Percentiles rank a stretch among this genome's conserved stretches.
phyloP scores from a whole-genome alignment of 305 asterid species.

The Salvia sclarea region DNA sequence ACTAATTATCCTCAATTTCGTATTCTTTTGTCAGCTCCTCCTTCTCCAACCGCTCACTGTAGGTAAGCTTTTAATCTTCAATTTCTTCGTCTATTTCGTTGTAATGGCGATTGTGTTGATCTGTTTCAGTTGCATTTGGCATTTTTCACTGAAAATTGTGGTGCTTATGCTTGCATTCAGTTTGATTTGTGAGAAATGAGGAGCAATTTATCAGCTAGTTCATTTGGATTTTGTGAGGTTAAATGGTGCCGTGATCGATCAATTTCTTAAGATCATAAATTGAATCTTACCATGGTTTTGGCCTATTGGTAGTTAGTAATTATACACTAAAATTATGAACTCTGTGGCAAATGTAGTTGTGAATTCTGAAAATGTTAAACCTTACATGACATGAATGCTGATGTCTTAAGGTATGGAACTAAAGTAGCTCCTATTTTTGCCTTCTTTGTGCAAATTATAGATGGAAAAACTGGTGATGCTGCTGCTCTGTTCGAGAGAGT shows the following conservation, averaged over 20 bases:
- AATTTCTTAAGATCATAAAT: too few relatives aligned
- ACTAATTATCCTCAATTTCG: slow-evolving; percentile 61
- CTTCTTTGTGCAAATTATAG: slow-evolving; percentile 38
- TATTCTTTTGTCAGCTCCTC: slow-evolving; percentile 66
- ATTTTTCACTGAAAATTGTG: slow-evolving; percentile 3
- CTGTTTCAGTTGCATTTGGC: not conserved
- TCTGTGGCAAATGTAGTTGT: not conserved
- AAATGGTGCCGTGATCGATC: not conserved
- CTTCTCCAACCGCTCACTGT: slow-evolving; percentile 78
- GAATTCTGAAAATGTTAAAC: not conserved
- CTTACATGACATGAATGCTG: not conserved
- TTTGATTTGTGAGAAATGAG: too few relatives aligned
- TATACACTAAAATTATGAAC: too few relatives aligned
- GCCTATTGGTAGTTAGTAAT: too few relatives aligned
- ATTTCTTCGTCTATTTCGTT: not conserved
- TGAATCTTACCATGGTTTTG: too few relatives aligned
- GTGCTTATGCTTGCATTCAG: not conserved
- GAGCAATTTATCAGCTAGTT: too few relatives aligned
- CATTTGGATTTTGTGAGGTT: not conserved
- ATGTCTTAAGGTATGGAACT: not conserved
- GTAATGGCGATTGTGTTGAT: not conserved
- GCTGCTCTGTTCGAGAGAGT: slow-evolving; percentile 78
- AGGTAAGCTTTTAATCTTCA: slow-evolving; percentile 41
- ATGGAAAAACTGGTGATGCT: slow-evolving; percentile 65
- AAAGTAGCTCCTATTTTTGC: slow-evolving; percentile 13